Base-by-base conservation (phyloP, 345 rosid species). In the Aquilaria yunnanensis region DNA sequence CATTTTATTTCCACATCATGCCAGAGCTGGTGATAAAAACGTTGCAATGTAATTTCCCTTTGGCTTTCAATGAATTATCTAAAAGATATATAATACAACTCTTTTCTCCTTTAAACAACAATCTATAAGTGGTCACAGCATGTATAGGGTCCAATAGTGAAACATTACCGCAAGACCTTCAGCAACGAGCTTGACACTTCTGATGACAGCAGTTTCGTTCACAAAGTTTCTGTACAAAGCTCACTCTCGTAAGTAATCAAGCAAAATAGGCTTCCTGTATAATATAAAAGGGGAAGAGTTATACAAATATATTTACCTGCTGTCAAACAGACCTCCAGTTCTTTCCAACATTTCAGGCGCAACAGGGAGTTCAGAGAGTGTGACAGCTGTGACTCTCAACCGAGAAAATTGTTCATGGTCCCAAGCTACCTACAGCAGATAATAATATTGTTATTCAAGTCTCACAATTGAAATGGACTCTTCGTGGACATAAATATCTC, bases 371-470 rank as follows among this genome's bases (percentile, higher is more conserved):
- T 73, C 85, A 14, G 99, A 90, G 64, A 94, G 79, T 59, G 99
- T 94, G 62, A 88, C 99, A 56, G 99, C 96, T 54, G 97, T 94
- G 61, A 94, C 87, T 75, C 99, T 94, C 61, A 85, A 80, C 72
- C 88, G 85, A 74, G 97, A 94, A 78, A 94, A 90, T 54, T 94
- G 97, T 80, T 94, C 99, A 73, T 94, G 99, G 85, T 90, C 97
- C 97, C 99, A 94, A 78, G 99, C 97, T 85, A 94, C 97, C 97
- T 94, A 81, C 75, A 82, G 51, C 77, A 70, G 59, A 57, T 73
- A 41, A 67, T 37, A 37, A 37, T 37, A 9, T 3, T 37, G 43
- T 5, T 37, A 37, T 37, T 37, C 43, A 37, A 37, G 8, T 37
- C 43, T 37, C 8, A 9, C 5, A 4, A 9, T 37, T 5, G 43